Evolutionary conservation across 164 flowering plant species (phyloP).

Genomic region (Annona squamosa): DNA sequence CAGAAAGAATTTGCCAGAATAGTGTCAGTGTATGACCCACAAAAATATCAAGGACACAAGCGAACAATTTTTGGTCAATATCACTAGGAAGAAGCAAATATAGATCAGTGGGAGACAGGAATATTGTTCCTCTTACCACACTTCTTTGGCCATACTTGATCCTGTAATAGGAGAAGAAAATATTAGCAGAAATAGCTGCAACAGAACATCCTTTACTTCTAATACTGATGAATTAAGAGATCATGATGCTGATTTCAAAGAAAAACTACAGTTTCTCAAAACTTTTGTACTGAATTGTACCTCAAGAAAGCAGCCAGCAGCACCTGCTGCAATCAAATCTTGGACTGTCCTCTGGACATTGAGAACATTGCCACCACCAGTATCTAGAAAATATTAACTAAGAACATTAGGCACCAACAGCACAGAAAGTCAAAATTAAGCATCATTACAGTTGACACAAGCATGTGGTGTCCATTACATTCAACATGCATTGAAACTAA

Average conservation of each 20-base stretch:
- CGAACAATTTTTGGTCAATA: neutral
- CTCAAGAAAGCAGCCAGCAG: slow-evolving; percentile 31
- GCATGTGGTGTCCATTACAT: too few species aligned
- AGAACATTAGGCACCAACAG: neutral
- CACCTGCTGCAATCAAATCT: slow-evolving; percentile 28
- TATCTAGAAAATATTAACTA: slow-evolving; percentile 12
- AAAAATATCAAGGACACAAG: neutral
- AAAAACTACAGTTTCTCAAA: neutral
- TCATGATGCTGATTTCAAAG: neutral
- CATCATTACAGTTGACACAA: neutral
- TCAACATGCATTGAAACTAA: too few species aligned
- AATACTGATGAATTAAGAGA: neutral
- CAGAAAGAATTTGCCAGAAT: neutral
- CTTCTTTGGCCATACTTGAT: slow-evolving; percentile 34
- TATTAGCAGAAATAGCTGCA: neutral
- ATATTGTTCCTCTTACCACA: slow-evolving; percentile 14
- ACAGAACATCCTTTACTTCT: neutral
- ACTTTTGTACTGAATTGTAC: slow-evolving; percentile 2
- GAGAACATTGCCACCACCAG: slow-evolving; percentile 32
- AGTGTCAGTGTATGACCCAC: neutral
- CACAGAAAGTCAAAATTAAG: neutral
- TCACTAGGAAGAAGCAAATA: neutral
- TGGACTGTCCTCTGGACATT: slow-evolving; percentile 23
- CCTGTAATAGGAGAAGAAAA: slow-evolving; percentile 12
- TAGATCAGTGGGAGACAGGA: neutral